Base-by-base conservation (phyloP, 179 eudicot species). In the Pouteria campechiana region DNA sequence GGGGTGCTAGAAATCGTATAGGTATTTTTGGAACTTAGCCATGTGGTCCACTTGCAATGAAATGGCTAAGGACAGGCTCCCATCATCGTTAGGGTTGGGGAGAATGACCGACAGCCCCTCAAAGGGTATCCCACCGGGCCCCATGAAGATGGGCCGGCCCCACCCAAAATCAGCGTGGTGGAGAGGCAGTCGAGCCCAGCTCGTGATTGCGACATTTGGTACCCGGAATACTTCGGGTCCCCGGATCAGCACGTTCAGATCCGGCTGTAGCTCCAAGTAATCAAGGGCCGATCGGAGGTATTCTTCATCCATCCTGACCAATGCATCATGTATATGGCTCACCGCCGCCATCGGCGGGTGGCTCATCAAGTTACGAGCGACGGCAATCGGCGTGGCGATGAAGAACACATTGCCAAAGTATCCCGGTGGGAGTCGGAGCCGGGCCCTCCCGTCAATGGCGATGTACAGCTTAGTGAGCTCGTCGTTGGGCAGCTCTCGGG, bases 361-460 rank as follows among this genome's bases (percentile, higher is more conserved):
- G 1, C 63, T 46, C 23, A 50, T 35, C 13, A 74, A 55, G 34
- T 74, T 73, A 6, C 80, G 75, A 0, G 75, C 63, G 21, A 58
- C 37, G 7, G 73, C 80, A 6, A 62, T 38, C n/a, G 80, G 75
- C 15, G 80, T 69, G 44, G 80, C 37, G 1, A 75, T 74, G 55
- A 74, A 69, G 1, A 74, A 69, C 29, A 74, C 80, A 34, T 74
- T 74, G 17, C 80, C 80, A 32, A 74, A 74, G 32, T 73, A 73
- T 50, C 72, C 79, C 1, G 44, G 55, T 3, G 75, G 79, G 16
- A 73, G 72, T 2, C 25, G 60, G 10, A 73, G 66, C 13, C 79
- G 54, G 19, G 72, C 23, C 32, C 75, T 47, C 25, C 80, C 80
- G 14, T 69, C 75, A 3, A 73, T 74, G 0, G 80, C 73, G 3